phyloP scores from a whole-genome alignment of 2,329 filamentous ascomycete genomes.

The Botryosphaeria dothidea region DNA sequence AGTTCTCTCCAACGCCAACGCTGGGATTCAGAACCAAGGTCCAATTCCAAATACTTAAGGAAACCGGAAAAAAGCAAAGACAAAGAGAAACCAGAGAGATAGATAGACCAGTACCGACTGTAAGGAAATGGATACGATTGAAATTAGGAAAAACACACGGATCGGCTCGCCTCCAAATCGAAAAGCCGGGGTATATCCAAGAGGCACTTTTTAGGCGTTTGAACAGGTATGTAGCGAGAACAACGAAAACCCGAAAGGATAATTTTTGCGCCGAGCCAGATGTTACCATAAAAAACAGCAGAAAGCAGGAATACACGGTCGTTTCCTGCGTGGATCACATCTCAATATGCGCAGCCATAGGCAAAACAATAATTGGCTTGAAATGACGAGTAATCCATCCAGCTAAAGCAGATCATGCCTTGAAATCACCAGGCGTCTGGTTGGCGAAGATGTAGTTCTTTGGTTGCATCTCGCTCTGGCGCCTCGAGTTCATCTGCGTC shows the following conservation, averaged over 20 bases:
- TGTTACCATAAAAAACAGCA: conserved; percentile 10
- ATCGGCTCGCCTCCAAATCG: conserved; percentile 18
- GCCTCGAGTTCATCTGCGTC: conserved; percentile 25
- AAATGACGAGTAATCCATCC: neutral
- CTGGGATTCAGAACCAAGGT: conserved; percentile 5
- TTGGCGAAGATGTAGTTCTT: conserved; percentile 53
- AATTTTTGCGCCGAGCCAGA: conserved; percentile 12
- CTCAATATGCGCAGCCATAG: conserved; percentile 1
- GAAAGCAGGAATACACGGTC: conserved; percentile 6
- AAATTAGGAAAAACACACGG: conserved; percentile 14
- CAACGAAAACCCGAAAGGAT: conserved; percentile 13
- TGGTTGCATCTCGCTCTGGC: conserved; percentile 31
- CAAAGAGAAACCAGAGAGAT: neutral
- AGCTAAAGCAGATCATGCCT: conserved; percentile 20
- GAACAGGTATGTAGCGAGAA: conserved; percentile 19
- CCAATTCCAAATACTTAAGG: conserved; percentile 13
- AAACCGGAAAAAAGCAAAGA: neutral
- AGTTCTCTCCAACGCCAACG: conserved; percentile 15
- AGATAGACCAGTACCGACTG: conserved; percentile 1
- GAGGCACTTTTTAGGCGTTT: conserved; percentile 16
- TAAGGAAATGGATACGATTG: neutral
- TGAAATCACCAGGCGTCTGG: conserved; percentile 47
- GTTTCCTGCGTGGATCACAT: conserved; percentile 7
- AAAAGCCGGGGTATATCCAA: conserved; percentile 21
- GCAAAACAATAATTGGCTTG: conserved; percentile 3